Conservation (phyloP, 345 rosid species). For the Eucalyptus lansdowneana region DNA sequence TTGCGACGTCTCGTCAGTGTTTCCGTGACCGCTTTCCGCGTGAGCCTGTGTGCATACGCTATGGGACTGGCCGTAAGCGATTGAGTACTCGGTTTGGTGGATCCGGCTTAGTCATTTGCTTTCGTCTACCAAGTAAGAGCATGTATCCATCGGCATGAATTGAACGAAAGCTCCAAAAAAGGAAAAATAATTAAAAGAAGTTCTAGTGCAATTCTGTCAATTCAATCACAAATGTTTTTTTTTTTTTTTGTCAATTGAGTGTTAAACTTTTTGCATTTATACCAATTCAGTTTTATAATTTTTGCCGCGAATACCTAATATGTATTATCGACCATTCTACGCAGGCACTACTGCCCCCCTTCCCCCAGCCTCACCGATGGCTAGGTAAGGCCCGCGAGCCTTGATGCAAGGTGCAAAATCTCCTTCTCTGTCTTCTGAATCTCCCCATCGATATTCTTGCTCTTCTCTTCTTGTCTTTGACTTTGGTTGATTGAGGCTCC, state of each 20-base stretch:
- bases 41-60: background rate
- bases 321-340: no score
- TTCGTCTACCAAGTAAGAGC: background rate
- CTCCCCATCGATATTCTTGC: background rate
- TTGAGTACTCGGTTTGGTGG: background rate
- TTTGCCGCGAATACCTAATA: no score
- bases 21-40: background rate
- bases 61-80: background rate
- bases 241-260: fast-evolving
- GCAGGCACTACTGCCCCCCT: no score
- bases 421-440: fast-evolving
- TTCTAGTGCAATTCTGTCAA: fast-evolving
- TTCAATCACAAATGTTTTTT: fast-evolving
- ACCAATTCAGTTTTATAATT: no score
- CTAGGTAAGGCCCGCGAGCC: fast-evolving
- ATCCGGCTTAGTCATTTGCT: fast-evolving
- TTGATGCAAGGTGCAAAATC: fast-evolving
- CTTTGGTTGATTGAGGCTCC: background rate
- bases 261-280: fast-evolving
- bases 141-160: background rate
- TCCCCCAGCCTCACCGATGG: fast-evolving
- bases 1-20: fast-evolving
- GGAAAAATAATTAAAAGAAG: no score
- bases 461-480: background rate
- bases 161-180: background rate